Base-by-base conservation (phyloP, 2,329 filamentous ascomycete genomes). In the Sporothrix pseudoabietina region DNA sequence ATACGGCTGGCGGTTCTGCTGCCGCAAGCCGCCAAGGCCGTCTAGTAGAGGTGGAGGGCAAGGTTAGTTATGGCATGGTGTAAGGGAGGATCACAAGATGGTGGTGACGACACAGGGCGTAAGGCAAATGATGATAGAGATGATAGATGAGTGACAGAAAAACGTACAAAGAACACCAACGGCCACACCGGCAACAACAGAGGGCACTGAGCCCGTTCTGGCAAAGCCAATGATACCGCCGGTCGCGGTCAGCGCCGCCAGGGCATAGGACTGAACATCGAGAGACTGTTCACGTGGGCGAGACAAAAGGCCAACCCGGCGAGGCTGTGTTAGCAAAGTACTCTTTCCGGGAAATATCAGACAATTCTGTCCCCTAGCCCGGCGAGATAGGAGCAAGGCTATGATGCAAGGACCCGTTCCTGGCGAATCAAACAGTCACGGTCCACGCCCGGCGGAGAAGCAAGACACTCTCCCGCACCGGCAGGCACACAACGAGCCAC, bases 181-280 rank as follows among this genome's bases (percentile, higher is more conserved):
- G 47, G 91, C 90, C 77, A 93, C 85, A 71, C 96, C 96, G 16
- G 96, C 96, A 14, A 89, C 90, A 77, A 98, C 87, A 14, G 94
- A 97, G 52, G 95, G 95, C 69, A 97, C 81, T 32, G 94, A 98
- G 74, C 93, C 89, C 0, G 94, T 96, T 80, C 91, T 90, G 61
- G 91, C 85, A 83, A 94, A 99, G 80, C 96, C 96, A 80, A 92
- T 92, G 74, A 93, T 91, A 76, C 96, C 96, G 78, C 96, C 96
- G 73, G 91, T 87, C 70, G 94, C 94, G 74, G 94, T 98, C 74
- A 98, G 86, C 76, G 89, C 86, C 75, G 92, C 93, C 79, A 98
- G 90, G 79, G 92, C 81, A 82, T 91, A 93, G 76, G 95, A 94
- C 79, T 93, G 90, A 79, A 77, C 49, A 74, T 81, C 78, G 39